Evolutionary conservation across 176 grass and related monocot genomes (phyloP).

Genomic region (Rhynchospora pubera): DNA sequence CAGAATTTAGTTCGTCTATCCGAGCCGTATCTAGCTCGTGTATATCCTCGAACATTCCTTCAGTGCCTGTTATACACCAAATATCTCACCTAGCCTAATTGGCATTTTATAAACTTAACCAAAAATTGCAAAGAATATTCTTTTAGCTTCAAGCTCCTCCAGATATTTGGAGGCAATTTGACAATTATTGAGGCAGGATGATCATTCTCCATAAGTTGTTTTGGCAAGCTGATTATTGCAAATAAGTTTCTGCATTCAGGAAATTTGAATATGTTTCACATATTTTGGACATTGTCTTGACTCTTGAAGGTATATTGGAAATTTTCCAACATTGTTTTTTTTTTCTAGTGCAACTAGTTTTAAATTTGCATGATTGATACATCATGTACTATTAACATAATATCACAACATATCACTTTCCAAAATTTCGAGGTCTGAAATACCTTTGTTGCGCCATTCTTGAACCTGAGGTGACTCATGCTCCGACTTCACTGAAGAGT

Average conservation of each 20-base stretch:
- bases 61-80: constrained; percentile 16
- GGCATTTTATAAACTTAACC: not conserved
- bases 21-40: constrained; percentile 38
- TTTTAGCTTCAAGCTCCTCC: not conserved
- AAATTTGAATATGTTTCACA: not conserved
- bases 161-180: not conserved
- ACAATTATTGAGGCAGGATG: not conserved
- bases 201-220: not conserved
- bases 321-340: not conserved
- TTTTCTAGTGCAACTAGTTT: not conserved
- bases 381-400: not conserved
- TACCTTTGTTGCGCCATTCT: constrained; percentile 37
- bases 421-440: not conserved
- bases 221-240: not conserved
- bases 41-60: constrained; percentile 38
- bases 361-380: not conserved
- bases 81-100: constrained; percentile 14
- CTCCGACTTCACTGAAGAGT: constrained; percentile 2
- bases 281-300: not conserved
- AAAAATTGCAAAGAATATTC: not conserved
- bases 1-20: constrained; percentile 20
- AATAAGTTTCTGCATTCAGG: not conserved
- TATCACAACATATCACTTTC: not conserved
- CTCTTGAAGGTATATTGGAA: not conserved
- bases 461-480: constrained; percentile 24